Percentiles rank a stretch among this genome's conserved stretches.
Conservation (phyloP, 1,284 basidiomycete genomes). For the Trametes polyzona region DNA sequence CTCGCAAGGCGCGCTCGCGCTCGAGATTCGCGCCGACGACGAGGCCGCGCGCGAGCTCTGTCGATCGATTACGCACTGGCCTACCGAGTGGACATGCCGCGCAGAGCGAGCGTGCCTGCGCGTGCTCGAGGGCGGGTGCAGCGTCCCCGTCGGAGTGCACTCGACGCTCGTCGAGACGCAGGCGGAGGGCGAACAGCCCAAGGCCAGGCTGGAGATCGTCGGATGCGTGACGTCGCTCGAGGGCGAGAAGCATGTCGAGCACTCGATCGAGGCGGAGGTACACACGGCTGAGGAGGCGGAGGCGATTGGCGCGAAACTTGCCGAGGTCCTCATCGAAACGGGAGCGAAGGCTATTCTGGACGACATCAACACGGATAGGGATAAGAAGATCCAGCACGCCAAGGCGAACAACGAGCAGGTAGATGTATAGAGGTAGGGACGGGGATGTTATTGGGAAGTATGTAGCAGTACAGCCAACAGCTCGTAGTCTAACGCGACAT, state of each 20-base stretch:
- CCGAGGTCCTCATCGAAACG: constrained; percentile 59
- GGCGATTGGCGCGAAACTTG: constrained; percentile 68
- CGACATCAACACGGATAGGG: constrained; percentile 74
- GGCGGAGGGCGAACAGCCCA: constrained; percentile 29
- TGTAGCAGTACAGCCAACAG: too few species aligned
- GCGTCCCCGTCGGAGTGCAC: constrained; percentile 92
- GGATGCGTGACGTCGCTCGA: constrained; percentile 85
- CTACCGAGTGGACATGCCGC: constrained; percentile 74
- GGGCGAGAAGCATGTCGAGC: constrained; percentile 72
- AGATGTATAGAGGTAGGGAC: neutral
- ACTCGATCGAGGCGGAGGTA: constrained; percentile 61
- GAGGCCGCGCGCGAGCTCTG: constrained; percentile 64
- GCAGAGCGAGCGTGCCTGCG: constrained; percentile 89
- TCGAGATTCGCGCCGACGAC: constrained; percentile 87
- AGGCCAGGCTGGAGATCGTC: constrained; percentile 60
- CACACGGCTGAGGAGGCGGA: constrained; percentile 65
- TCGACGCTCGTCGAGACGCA: constrained; percentile 46
- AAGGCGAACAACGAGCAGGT: constrained; percentile 21
- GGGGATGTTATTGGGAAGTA: too few species aligned
- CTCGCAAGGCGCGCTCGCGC: constrained; percentile 90
- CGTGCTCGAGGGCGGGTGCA: constrained; percentile 95
- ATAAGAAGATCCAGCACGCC: constrained; percentile 53
- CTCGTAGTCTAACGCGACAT: too few species aligned
- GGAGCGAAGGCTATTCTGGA: constrained; percentile 82
- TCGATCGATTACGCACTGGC: constrained; percentile 70